Base-by-base conservation (phyloP, 2,329 filamentous ascomycete species). In the Cladobotryum mycophilum region DNA sequence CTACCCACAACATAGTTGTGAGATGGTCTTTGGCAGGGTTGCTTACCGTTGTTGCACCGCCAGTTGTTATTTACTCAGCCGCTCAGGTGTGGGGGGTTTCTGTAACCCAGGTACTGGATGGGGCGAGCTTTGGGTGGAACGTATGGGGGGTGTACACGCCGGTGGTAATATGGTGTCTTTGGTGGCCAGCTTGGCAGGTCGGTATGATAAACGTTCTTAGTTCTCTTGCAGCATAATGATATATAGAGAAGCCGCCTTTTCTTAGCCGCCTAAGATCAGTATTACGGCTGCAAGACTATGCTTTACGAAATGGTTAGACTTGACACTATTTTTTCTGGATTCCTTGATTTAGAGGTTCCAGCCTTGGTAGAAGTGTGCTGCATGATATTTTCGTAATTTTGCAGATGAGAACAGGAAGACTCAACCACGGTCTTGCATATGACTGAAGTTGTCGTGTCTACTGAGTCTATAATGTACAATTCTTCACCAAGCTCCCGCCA, bases 161-260 rank as follows among this genome's bases (percentile, higher is more conserved):
- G 53, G 82, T 96, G 15, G 82, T 95, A 11, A 79, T 96, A n/a
- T 96, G 90, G 88, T 87, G 89, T 64, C 84, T 96, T 41, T 96
- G 91, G 91, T 93, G 89, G 86, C 91, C 91, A 1, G 89, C 89
- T 7, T 96, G 91, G 91, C 67, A 93, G 36, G 79, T 84, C 6
- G 87, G 79, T 2, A 72, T 74, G 52, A 66, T 83, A 5, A 71
- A 79, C 20, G 72, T 83, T 41, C 68, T 81, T 49, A 77, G 77
- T 5, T 56, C 54, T 40, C 53, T 56, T 45, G 55, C 58, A 14
- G 49, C 45, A 25, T 62, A 56, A 37, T 18, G 30, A 35, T 35
- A 34, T 15, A 33, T 30, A 12, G 8, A n/a, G 17, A n/a, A 38
- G 33, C 17, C 3, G 20, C 25, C 25, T 11, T 30, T 30, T 30